These are phyloP conservation scores for Teunomyces lycoperdinae DNA, from an alignment of 805 yeast genomes.

Conservation along the genomic window DNA sequence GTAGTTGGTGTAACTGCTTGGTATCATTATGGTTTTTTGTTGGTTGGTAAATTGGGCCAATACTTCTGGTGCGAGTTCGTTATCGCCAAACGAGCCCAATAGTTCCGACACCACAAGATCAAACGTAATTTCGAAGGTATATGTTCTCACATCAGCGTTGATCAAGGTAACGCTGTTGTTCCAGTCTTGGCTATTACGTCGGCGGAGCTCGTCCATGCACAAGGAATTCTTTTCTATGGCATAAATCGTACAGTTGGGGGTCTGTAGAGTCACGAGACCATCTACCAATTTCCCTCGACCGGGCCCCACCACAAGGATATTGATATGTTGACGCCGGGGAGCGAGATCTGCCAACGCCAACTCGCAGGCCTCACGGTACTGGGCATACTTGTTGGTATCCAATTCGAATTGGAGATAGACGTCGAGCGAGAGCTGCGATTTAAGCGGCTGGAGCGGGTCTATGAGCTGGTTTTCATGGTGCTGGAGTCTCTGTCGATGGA, in stretches of 20 bases:
- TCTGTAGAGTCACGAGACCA: conserved; percentile 17
- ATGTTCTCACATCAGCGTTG: conserved; percentile 53
- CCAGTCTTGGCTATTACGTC: conserved; percentile 56
- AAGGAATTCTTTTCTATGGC: conserved; percentile 74
- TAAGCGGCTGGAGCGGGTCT: conserved; percentile 72
- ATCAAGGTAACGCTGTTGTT: conserved; percentile 47
- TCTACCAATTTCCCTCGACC: conserved; percentile 84
- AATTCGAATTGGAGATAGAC: conserved; percentile 70
- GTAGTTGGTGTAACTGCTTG: conserved; percentile 50
- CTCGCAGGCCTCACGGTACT: conserved; percentile 63
- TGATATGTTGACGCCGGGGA: background rate
- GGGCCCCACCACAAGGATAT: conserved; percentile 72
- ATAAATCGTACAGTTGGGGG: conserved; percentile 13
- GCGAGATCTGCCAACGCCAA: conserved; percentile 43
- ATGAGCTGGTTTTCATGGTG: conserved; percentile 13
- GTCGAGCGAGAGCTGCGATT: conserved; percentile 50
- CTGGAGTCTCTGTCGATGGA: background rate
- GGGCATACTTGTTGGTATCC: conserved; percentile 66
- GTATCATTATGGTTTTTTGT: conserved; percentile 37
- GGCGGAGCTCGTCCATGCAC: conserved; percentile 51
- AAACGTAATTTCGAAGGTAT: conserved; percentile 22
- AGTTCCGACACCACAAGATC: conserved; percentile 76
- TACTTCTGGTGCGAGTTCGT: conserved; percentile 86
- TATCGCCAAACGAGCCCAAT: conserved; percentile 89
- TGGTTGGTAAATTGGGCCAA: conserved; percentile 36